phyloP scores from a whole-genome alignment of 352 stramenopile genomes.

The Phytophthora sojae region DNA sequence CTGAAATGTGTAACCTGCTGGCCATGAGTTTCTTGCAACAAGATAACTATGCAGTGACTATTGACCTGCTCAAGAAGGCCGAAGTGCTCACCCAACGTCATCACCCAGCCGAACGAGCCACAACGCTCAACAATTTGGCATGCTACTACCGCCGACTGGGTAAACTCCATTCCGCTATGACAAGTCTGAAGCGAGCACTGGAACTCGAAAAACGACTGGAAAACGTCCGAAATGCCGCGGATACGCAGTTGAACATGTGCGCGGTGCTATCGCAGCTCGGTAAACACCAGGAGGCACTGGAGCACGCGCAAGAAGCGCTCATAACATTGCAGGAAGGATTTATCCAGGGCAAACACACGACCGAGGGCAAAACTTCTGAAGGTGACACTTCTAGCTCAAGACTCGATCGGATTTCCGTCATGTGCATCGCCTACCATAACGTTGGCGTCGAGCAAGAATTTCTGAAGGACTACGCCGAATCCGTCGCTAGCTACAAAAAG shows the following conservation, averaged over 20 bases:
- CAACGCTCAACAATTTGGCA: conserved; percentile 95
- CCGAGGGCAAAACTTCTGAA: conserved; percentile 1
- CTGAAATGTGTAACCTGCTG: conserved; percentile 95
- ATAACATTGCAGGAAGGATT: conserved; percentile 92
- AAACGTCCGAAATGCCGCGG: conserved; percentile 84
- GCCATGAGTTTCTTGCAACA: conserved; percentile 95
- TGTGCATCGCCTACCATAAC: conserved; percentile 96
- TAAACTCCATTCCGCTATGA: conserved; percentile 92
- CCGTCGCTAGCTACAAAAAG: conserved; percentile 92
- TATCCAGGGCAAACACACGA: conserved; percentile 44
- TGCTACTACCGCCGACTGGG: conserved; percentile 92
- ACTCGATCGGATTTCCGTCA: conserved; percentile 90
- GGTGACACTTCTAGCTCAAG: conserved; percentile 13
- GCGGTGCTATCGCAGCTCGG: conserved; percentile 92
- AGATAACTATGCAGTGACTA: conserved; percentile 91
- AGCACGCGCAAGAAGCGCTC: conserved; percentile 90
- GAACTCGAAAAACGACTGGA: conserved; percentile 84
- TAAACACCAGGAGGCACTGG: conserved; percentile 83
- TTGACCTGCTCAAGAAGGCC: conserved; percentile 94
- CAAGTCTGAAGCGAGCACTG: conserved; percentile 91
- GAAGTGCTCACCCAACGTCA: conserved; percentile 92
- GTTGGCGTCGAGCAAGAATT: conserved; percentile 96
- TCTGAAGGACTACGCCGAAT: conserved; percentile 88
- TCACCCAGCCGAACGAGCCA: conserved; percentile 73
- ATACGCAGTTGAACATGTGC: conserved; percentile 95